Conservation (phyloP, 2,329 filamentous ascomycete species). For the Emergomyces pasteurianus region DNA sequence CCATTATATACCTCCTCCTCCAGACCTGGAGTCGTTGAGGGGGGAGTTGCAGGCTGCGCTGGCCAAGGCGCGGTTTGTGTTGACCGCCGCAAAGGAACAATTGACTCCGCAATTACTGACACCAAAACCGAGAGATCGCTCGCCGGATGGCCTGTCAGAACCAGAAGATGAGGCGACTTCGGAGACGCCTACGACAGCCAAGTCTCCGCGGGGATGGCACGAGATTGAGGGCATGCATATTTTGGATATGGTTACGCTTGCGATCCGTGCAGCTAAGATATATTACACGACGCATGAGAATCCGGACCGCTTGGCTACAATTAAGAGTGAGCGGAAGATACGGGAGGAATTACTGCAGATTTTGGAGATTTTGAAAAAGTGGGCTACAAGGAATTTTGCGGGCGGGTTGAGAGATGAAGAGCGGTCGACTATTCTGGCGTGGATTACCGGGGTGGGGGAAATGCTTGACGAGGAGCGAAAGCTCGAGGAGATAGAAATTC, state of each 20-base stretch:
- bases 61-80: conserved; percentile 53
- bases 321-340: conserved; percentile 78
- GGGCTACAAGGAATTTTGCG: conserved; percentile 76
- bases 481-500: conserved; percentile 60
- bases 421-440: conserved; percentile 58
- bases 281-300: conserved; percentile 92
- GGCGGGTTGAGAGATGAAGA: conserved; percentile 73
- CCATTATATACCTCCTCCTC: conserved; percentile 70
- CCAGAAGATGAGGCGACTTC: conserved; percentile 31
- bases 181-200: conserved; percentile 12
- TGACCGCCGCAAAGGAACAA: conserved; percentile 38
- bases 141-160: conserved; percentile 25
- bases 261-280: conserved; percentile 89
- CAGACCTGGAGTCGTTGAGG: conserved; percentile 69
- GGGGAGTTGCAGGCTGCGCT: conserved; percentile 56
- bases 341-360: conserved; percentile 73
- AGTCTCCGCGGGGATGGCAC: conserved; percentile 53
- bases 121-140: conserved; percentile 11
- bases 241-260: conserved; percentile 81
- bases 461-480: conserved; percentile 68
- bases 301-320: conserved; percentile 70
- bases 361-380: conserved; percentile 82
- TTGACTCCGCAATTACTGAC: conserved; percentile 20
- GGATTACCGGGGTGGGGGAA: conserved; percentile 66
- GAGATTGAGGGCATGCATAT: conserved; percentile 88